These are phyloP conservation scores for Lactifluus echinatus DNA, from an alignment of 768 basidiomycete genomes.

Conservation along the genomic window DNA sequence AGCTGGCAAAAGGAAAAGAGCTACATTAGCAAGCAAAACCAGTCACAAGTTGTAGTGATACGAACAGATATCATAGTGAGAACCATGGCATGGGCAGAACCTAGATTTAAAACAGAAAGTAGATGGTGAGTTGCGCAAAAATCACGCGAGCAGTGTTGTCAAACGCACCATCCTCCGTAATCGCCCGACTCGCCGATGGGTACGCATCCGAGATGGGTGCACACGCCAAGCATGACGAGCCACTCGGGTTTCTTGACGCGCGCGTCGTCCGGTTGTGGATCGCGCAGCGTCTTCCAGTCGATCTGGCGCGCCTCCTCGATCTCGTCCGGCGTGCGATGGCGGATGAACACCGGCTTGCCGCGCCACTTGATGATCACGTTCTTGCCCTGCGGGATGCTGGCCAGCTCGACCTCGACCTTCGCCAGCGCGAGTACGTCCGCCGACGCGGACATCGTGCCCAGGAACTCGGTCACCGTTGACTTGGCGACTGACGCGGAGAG, in stretches of 20 bases:
- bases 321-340: conserved; percentile 87
- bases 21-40: background rate
- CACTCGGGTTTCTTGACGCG: conserved; percentile 94
- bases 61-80: conserved; percentile 94
- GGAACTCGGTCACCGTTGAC: conserved; percentile 87
- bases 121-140: background rate
- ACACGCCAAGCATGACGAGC: conserved; percentile 87
- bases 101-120: conserved; percentile 27
- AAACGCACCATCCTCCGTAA: conserved; percentile 89
- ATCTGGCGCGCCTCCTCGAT: conserved; percentile 83
- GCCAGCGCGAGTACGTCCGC: conserved; percentile 97
- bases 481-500: conserved; percentile 93
- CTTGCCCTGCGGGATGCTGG: conserved; percentile 91
- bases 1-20: conserved; percentile 37
- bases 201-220: conserved; percentile 98
- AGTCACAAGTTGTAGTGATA: conserved; percentile 16
- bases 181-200: conserved; percentile 97
- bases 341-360: conserved; percentile 98
- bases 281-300: conserved; percentile 83
- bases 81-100: conserved; percentile 99
- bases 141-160: background rate
- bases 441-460: conserved; percentile 93
- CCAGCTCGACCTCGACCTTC: conserved; percentile 92
- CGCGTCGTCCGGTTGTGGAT: conserved; percentile 85
- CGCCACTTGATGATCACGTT: conserved; percentile 98